Evolutionary conservation across 768 basidiomycete species (phyloP), one percentile per base, ranked within the genome.

Genomic region (Podaxis pistillaris): DNA sequence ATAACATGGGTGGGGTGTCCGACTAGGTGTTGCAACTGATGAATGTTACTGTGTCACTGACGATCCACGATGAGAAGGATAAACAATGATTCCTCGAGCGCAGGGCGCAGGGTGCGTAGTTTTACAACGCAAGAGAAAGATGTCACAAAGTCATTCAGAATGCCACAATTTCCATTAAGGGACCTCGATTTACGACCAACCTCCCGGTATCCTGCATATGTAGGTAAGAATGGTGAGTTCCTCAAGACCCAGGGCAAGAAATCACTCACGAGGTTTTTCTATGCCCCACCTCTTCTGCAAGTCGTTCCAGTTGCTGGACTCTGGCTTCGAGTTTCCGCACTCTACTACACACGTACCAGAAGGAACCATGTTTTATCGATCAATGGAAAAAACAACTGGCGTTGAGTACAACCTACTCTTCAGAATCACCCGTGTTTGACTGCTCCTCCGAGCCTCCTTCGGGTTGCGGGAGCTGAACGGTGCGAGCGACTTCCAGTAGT

Each of bases 41-140:
- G 92, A 94, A 70, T 84, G 91, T 40, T 91, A 94, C 71, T 93
- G 93, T 69, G 92, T 94, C 93, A 2, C 76, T 97, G 56, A 91
- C 81, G 62, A 96, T 96, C 76, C 73, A 78, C n/a, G 82, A 86
- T 0, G 84, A 84, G 63, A 70, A 78, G 57, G 69, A 69, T 64
- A 55, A 50, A n/a, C 54, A 56, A 15, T 1, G 33, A 9, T 33
- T 33, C 33, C 33, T 33, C 66, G 30, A 22, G 30, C 11, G 4
- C 19, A 22, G 56, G 8, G 30, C 11, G 4, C 19, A 22, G 56
- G 8, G 13, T 24, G 9, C 24, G 12, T 24, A 24, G 33, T 33
- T 9, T 8, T 33, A 33, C 33, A 33, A 33, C 8, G 33, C 9
- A 33, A 9, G 33, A 33, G 33, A 9, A 9, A 9, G 33, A 33